A percentile compares a stretch with the other conserved stretches of the same genome.
Conservation (phyloP, 768 basidiomycete genomes). For the Lactarius psammicola region DNA sequence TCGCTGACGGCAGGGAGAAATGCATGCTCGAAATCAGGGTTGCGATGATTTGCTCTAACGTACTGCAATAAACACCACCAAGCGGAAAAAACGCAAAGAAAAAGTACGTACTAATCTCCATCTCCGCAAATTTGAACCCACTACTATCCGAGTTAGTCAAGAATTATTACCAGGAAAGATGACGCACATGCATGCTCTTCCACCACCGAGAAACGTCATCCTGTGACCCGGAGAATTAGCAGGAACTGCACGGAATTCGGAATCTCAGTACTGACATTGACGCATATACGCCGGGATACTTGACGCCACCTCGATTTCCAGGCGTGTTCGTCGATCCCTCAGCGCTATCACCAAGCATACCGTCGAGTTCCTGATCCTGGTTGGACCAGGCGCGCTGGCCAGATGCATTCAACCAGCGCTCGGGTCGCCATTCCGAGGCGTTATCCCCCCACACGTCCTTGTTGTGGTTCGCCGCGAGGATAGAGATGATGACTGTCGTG, state of each 20-base stretch:
- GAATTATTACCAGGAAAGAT: neutral
- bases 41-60: slow-evolving; percentile 38
- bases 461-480: slow-evolving; percentile 35
- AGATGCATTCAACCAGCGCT: slow-evolving; percentile 32
- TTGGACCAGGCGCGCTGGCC: slow-evolving; percentile 7
- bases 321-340: neutral
- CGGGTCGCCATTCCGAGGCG: slow-evolving; percentile 34
- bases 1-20: slow-evolving; percentile 36
- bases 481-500: slow-evolving; percentile 31
- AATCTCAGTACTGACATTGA: slow-evolving; percentile 26
- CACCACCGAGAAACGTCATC: slow-evolving; percentile 1
- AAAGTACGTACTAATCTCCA: neutral
- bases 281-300: slow-evolving; percentile 30
- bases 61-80: neutral
- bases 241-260: neutral
- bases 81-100: neutral
- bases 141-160: neutral
- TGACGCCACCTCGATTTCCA: slow-evolving; percentile 17
- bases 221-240: neutral
- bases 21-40: slow-evolving; percentile 39
- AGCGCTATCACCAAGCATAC: slow-evolving; percentile 14
- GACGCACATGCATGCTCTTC: slow-evolving; percentile 1
- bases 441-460: slow-evolving; percentile 35
- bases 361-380: slow-evolving; percentile 2
- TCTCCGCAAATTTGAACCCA: neutral